A percentile compares a stretch with the other conserved stretches of the same genome.
Evolutionary conservation across 2,329 filamentous ascomycete genomes (phyloP).

Genomic region (Alternaria sp.): DNA sequence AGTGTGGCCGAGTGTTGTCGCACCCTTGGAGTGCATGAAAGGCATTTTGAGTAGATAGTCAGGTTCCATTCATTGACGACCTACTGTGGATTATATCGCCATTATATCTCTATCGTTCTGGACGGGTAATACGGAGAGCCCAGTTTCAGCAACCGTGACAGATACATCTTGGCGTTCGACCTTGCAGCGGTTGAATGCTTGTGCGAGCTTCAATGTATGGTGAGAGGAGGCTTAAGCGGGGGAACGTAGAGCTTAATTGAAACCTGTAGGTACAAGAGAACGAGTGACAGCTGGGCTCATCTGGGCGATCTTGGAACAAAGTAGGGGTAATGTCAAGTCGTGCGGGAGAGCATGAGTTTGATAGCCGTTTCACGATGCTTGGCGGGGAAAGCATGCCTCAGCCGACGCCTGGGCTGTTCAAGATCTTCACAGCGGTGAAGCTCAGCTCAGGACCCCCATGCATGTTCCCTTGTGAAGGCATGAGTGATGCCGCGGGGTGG

Average conservation of each 20-base stretch:
- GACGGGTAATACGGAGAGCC: constrained; percentile 13
- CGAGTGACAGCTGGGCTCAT: constrained; percentile 16
- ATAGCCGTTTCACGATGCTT: constrained; percentile 30
- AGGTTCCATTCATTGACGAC: constrained; percentile 40
- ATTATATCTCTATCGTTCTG: constrained; percentile 18
- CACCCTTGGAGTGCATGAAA: constrained; percentile 40
- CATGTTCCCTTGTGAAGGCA: background rate
- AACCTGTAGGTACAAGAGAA: constrained; percentile 12
- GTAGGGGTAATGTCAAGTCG: constrained; percentile 17
- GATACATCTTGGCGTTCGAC: constrained; percentile 35
- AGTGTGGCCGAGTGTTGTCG: constrained; percentile 47
- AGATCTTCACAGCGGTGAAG: background rate
- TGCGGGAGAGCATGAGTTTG: constrained; percentile 25
- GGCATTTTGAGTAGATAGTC: constrained; percentile 50
- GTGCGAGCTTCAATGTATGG: constrained; percentile 17
- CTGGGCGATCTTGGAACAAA: constrained; percentile 17
- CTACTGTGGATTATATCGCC: constrained; percentile 7
- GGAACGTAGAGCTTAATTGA: constrained; percentile 25
- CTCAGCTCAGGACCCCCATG: background rate
- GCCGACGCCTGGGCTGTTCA: constrained; percentile 1
- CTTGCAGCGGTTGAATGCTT: constrained; percentile 22
- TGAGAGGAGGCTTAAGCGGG: constrained; percentile 15
- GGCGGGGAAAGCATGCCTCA: constrained; percentile 27
- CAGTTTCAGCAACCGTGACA: constrained; percentile 33
- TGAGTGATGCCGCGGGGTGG: background rate